phyloP scores from a whole-genome alignment of 2,329 filamentous ascomycete genomes.

The Epichloe typhina region DNA sequence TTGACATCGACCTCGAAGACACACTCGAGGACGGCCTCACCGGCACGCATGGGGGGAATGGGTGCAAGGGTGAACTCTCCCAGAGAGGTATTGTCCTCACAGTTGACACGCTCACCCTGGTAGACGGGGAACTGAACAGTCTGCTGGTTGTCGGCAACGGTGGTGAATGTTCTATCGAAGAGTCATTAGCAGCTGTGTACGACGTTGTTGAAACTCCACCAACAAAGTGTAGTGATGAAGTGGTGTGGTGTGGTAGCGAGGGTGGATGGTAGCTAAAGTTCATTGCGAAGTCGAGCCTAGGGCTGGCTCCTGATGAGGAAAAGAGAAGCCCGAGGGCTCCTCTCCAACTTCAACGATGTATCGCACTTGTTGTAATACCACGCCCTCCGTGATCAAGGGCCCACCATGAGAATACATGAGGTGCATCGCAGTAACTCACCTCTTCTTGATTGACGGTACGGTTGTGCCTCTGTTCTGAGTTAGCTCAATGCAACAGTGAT shows the following conservation, averaged over 20 bases:
- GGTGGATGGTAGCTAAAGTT: background rate
- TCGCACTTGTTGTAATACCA: too few relatives aligned
- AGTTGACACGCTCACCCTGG: constrained; percentile 97
- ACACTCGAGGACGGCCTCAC: constrained; percentile 91
- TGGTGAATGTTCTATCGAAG: constrained; percentile 59
- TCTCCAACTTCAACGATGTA: too few relatives aligned
- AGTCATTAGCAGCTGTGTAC: background rate
- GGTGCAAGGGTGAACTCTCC: constrained; percentile 95
- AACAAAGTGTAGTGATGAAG: too few relatives aligned
- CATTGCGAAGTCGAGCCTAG: background rate
- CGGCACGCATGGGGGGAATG: constrained; percentile 75
- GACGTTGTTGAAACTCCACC: too few relatives aligned
- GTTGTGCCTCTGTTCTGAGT: constrained; percentile 15
- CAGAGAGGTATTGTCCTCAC: constrained; percentile 93
- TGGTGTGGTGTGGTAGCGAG: background rate
- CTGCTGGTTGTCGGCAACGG: constrained; percentile 62
- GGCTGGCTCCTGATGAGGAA: too few relatives aligned
- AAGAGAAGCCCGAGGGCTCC: too few relatives aligned
- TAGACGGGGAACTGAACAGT: constrained; percentile 69
- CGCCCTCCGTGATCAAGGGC: too few relatives aligned
- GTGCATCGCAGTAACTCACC: constrained; percentile 11
- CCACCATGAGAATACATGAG: background rate
- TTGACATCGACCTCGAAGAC: constrained; percentile 99
- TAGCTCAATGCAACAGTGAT: too few relatives aligned
- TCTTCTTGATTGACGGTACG: constrained; percentile 64